Conservation (phyloP, 805 yeast genomes). For the Pichia heedii region DNA sequence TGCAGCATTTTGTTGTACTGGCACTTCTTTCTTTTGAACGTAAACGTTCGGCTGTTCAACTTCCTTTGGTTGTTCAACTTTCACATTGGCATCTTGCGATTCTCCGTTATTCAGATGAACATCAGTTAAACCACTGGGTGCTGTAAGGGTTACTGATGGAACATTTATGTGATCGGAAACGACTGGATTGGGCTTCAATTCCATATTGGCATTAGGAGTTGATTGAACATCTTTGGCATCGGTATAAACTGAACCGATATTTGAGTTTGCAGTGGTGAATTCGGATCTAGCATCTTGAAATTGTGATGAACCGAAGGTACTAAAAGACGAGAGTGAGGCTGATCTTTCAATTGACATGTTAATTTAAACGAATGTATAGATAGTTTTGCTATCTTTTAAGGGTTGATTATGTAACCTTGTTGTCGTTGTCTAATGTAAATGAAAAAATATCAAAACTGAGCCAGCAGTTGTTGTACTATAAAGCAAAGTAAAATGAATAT, state of each 20-base stretch:
- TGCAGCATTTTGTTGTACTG: slow-evolving; percentile 7
- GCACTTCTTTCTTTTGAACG: slow-evolving; percentile 6
- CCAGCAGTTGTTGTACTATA: background rate
- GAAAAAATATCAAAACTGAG: too few relatives aligned
- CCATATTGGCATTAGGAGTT: background rate
- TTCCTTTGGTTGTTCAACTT: slow-evolving; percentile 6
- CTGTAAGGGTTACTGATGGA: too few relatives aligned
- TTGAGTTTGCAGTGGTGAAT: slow-evolving; percentile 1
- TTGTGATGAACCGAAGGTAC: slow-evolving; percentile 12
- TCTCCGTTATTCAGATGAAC: background rate
- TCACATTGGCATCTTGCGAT: background rate
- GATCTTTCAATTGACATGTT: slow-evolving; percentile 8
- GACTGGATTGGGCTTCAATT: too few relatives aligned
- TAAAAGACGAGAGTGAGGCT: slow-evolving; percentile 8
- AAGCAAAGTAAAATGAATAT: background rate
- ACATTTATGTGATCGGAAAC: background rate
- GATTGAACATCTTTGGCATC: background rate
- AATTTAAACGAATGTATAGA: too few relatives aligned
- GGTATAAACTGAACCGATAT: background rate
- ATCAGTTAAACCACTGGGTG: too few relatives aligned
- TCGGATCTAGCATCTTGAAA: slow-evolving; percentile 16
- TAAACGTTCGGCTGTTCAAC: slow-evolving; percentile 6
- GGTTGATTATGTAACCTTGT: background rate
- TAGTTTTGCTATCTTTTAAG: too few relatives aligned
- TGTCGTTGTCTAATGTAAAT: too few relatives aligned